Percentiles rank a stretch among this genome's conserved stretches.
These are phyloP conservation scores for Stachybotrys chartarum DNA, from an alignment of 2,329 filamentous ascomycete genomes.

Conservation along the genomic window DNA sequence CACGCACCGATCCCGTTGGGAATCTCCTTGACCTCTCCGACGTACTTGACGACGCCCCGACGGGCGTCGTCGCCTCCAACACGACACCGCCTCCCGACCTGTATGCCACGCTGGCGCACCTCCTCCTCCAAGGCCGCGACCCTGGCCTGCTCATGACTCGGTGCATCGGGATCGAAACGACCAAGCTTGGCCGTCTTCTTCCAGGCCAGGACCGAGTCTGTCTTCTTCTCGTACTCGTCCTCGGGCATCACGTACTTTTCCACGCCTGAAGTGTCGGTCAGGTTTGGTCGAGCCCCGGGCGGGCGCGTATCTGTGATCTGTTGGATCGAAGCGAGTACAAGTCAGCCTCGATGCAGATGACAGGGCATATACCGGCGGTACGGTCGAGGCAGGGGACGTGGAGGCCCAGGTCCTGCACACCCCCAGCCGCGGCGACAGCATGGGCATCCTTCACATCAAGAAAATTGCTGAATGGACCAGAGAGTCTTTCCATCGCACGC, in stretches of 20 bases:
- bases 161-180: constrained; percentile 83
- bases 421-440: too few relatives aligned
- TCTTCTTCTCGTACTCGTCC: constrained; percentile 76
- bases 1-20: constrained; percentile 57
- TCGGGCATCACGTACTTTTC: constrained; percentile 87
- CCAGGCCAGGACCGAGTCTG: constrained; percentile 88
- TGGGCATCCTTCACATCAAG: too few relatives aligned
- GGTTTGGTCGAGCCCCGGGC: constrained; percentile 66
- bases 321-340: not conserved
- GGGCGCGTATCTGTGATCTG: constrained; percentile 79
- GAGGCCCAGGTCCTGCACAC: too few relatives aligned
- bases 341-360: not conserved
- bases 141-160: constrained; percentile 65
- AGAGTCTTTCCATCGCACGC: too few relatives aligned
- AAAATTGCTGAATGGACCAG: too few relatives aligned
- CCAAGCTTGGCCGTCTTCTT: constrained; percentile 95
- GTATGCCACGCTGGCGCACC: constrained; percentile 61
- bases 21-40: constrained; percentile 70
- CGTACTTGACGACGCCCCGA: constrained; percentile 63
- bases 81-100: constrained; percentile 54
- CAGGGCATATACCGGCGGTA: not conserved
- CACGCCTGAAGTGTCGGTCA: constrained; percentile 71
- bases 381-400: not conserved
- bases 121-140: constrained; percentile 62
- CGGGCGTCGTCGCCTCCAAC: constrained; percentile 61